A percentile compares a stretch with the other conserved stretches of the same genome.
phyloP scores from a whole-genome alignment of 305 asterid genomes.

The Fraxinus platypoda region DNA sequence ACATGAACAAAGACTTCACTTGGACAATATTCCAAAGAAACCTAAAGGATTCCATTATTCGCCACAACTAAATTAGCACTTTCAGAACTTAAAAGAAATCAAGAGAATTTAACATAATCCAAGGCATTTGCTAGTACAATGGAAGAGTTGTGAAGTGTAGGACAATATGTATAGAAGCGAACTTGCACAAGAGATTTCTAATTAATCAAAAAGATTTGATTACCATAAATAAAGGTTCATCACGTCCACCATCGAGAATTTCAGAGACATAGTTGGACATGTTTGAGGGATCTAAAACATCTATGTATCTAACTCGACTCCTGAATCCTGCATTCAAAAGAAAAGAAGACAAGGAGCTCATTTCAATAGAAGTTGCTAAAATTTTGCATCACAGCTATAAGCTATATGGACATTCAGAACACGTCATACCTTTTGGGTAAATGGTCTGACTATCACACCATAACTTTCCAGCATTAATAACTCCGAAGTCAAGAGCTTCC shows the following conservation, averaged over 20 bases:
- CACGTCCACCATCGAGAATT: constrained; percentile 77
- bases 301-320: constrained; percentile 82
- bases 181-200: background rate
- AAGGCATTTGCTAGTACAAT: too few relatives aligned
- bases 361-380: constrained; percentile 6
- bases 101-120: background rate
- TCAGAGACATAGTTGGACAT: constrained; percentile 79
- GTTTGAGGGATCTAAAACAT: constrained; percentile 68
- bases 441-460: constrained; percentile 93
- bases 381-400: constrained; percentile 10
- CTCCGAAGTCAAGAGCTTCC: constrained; percentile 70
- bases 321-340: constrained; percentile 70
- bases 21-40: constrained; percentile 66
- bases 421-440: constrained; percentile 72
- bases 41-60: constrained; percentile 42
- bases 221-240: constrained; percentile 88
- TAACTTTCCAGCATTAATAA: constrained; percentile 55
- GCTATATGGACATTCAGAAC: constrained; percentile 10
- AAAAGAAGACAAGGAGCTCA: constrained; percentile 20
- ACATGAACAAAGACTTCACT: constrained; percentile 75
- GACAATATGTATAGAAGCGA: background rate
- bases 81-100: background rate
- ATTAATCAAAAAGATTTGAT: constrained; percentile 9
- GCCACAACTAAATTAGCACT: constrained; percentile 4
- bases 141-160: background rate